These are phyloP conservation scores for Schizophyllum commune DNA, from an alignment of 1,284 basidiomycete genomes.

Conservation along the genomic window DNA sequence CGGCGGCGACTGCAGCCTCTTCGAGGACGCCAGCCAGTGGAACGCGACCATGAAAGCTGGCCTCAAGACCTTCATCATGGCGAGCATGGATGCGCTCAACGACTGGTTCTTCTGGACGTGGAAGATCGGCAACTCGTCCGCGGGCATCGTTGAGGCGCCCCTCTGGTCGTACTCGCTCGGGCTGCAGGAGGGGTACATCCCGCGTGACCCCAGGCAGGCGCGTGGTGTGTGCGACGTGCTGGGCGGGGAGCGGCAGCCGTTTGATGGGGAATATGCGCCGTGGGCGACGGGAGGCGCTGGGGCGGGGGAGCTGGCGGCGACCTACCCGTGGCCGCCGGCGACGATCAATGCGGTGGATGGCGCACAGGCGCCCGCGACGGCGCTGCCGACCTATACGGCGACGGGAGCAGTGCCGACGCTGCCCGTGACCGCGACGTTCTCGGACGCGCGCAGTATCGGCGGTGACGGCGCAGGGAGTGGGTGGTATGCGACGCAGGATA, in stretches of 20 bases:
- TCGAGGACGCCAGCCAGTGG: constrained; percentile 51
- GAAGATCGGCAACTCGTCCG: constrained; percentile 52
- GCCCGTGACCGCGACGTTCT: constrained; percentile 35
- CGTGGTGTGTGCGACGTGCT: constrained; percentile 58
- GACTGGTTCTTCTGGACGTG: constrained; percentile 33
- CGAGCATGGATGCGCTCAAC: constrained; percentile 42
- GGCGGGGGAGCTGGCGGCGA: constrained; percentile 51
- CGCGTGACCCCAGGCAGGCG: constrained; percentile 65
- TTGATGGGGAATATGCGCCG: constrained; percentile 50
- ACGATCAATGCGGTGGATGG: constrained; percentile 35
- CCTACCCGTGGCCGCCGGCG: constrained; percentile 52
- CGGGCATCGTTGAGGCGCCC: constrained; percentile 56
- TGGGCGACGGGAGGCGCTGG: constrained; percentile 78
- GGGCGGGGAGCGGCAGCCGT: constrained; percentile 37
- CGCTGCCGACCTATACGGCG: constrained; percentile 62
- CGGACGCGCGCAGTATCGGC: constrained; percentile 30
- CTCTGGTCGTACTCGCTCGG: constrained; percentile 83
- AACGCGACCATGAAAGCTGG: constrained; percentile 43
- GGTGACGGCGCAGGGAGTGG: constrained; percentile 43
- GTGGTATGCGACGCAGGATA: constrained; percentile 50
- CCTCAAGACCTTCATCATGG: constrained; percentile 42
- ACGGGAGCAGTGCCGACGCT: constrained; percentile 47
- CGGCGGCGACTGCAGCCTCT: constrained; percentile 39
- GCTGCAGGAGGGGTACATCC: constrained; percentile 73
- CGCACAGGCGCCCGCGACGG: constrained; percentile 22